Evolutionary conservation across 1,284 basidiomycete genomes (phyloP), one percentile per base, ranked within the genome.

Genomic region (Marasmius oreades): DNA sequence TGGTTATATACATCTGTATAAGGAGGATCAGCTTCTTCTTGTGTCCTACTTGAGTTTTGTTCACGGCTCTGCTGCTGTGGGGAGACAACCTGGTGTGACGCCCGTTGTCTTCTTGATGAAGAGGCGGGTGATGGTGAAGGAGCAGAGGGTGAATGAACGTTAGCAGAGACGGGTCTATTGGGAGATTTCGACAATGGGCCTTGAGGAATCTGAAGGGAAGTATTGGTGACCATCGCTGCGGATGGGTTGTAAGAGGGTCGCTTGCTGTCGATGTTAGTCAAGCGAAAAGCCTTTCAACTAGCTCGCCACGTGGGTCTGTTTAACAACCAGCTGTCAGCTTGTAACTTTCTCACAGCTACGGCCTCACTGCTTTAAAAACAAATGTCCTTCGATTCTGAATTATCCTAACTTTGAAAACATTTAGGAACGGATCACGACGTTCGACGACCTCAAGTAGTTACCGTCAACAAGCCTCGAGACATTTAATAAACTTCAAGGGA

Each of bases 1-100:
- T 95, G 93, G 1, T 85, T 79, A 70, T 90, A 89, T 37, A 92
- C 86, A 70, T 92, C 89, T 16, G 82, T 78, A 67, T 81, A 84
- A 1, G 72, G 75, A 5, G 80, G 74, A 36, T 51, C 43, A 16
- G 16, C 44, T 23, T 46, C 44, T 34, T 55, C 53, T 12, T 48
- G 28, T 20, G 22, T 37, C 12, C 46, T 2, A 48, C 46, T 45
- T 39, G 55, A 47, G 23, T 33, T 39, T 11, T 55, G 36, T 31
- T 61, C 56, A 23, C 57, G 56, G 43, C 56, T 50, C 44, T 53
- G 55, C 28, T 57, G 52, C 33, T 62, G 56, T n/a, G 76, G 69
- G 3, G 80, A 75, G 28, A 78, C 73, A 53, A 82, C 79, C 36
- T 72, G 74, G 62, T 82, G 81, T 1, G 80, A 82, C 2, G 81